Evolutionary conservation across 2,329 filamentous ascomycete genomes (phyloP).

Genomic region (Pestalotiopsis sp.): DNA sequence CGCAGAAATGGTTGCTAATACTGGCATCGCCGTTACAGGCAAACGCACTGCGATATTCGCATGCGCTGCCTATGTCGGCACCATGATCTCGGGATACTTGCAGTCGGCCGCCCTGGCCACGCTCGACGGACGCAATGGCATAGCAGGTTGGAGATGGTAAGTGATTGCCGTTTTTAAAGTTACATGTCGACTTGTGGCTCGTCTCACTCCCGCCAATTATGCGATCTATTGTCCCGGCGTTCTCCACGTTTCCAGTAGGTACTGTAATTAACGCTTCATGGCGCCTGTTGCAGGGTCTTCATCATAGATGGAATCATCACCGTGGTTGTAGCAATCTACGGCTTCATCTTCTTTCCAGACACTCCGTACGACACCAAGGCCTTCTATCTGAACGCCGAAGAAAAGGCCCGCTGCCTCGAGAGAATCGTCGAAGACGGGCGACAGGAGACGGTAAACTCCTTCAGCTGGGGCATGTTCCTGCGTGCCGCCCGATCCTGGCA

Average conservation of each 20-base stretch:
- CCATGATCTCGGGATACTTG: constrained; percentile 61
- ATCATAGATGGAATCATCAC: constrained; percentile 56
- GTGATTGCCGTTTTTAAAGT: constrained; percentile 25
- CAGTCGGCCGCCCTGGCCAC: constrained; percentile 47
- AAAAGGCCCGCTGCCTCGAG: constrained; percentile 43
- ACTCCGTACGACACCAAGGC: constrained; percentile 43
- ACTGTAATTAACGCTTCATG: background rate
- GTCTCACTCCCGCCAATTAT: too few species aligned
- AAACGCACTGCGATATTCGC: constrained; percentile 68
- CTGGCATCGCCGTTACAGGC: constrained; percentile 23
- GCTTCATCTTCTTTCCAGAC: constrained; percentile 52
- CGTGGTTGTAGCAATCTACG: constrained; percentile 53
- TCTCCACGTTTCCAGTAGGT: too few species aligned
- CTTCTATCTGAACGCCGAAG: constrained; percentile 35
- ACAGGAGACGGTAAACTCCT: constrained; percentile 22
- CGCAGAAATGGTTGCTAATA: too few species aligned
- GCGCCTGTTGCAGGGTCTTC: constrained; percentile 10
- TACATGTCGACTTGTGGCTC: too few species aligned
- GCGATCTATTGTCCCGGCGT: too few species aligned
- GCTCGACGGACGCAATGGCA: constrained; percentile 43
- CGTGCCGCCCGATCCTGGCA: constrained; percentile 26
- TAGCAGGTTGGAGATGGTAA: constrained; percentile 54
- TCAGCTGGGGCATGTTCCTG: constrained; percentile 25
- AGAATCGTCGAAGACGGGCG: constrained; percentile 30
- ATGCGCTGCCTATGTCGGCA: constrained; percentile 60